phyloP scores from a whole-genome alignment of 495 filamentous ascomycete genomes.

The Tuber magnatum region DNA sequence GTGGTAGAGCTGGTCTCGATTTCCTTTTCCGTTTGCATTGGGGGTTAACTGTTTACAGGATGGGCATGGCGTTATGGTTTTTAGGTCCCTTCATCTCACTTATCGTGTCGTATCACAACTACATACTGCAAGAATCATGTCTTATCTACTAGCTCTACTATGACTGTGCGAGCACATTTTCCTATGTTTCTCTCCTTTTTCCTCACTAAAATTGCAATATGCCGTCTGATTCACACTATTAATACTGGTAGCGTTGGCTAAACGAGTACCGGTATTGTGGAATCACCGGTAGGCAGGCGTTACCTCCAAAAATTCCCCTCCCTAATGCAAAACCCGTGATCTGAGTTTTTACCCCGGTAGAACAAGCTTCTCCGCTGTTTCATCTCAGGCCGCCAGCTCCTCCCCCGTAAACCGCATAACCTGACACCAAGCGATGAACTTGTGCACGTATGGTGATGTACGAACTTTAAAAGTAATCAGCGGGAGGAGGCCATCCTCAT shows the following conservation, averaged over 20 bases:
- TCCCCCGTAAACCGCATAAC: neutral
- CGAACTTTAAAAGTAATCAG: neutral
- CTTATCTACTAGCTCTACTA: neutral
- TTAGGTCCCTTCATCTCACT: neutral
- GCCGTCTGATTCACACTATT: neutral
- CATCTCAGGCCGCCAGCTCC: neutral
- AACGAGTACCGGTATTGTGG: neutral
- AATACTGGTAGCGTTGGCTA: neutral
- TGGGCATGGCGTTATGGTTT: neutral
- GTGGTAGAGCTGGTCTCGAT: neutral
- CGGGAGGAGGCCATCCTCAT: neutral
- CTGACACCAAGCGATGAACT: neutral
- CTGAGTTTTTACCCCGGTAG: neutral
- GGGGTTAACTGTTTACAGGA: constrained; percentile 4
- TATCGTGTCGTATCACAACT: neutral
- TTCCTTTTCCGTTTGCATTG: neutral
- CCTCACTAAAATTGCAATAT: neutral
- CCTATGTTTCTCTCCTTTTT: neutral
- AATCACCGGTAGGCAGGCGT: neutral
- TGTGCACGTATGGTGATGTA: neutral
- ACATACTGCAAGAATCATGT: neutral
- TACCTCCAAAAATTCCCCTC: neutral
- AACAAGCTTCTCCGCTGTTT: neutral
- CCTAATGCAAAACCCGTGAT: neutral
- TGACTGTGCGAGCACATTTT: neutral